A percentile compares a stretch with the other conserved stretches of the same genome.
Evolutionary conservation across 2,329 filamentous ascomycete species (phyloP).

Genomic region (Diplodia seriata): DNA sequence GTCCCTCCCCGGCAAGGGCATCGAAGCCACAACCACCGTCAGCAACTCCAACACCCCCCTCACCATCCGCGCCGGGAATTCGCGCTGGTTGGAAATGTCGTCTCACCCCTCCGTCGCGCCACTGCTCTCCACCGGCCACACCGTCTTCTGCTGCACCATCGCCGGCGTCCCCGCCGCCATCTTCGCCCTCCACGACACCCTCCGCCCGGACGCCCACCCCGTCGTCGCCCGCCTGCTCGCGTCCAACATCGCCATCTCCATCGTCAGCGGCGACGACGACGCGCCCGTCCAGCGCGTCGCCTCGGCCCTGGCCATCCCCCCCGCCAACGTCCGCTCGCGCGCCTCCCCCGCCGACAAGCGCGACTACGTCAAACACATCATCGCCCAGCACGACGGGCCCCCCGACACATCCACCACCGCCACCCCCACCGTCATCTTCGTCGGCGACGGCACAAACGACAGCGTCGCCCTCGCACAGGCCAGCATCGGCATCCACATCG

Average conservation of each 20-base stretch:
- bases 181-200: slow-evolving; percentile 58
- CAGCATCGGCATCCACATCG: slow-evolving; percentile 73
- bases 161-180: slow-evolving; percentile 52
- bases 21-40: slow-evolving; percentile 11
- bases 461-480: slow-evolving; percentile 74
- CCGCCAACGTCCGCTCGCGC: slow-evolving; percentile 51
- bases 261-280: slow-evolving; percentile 65
- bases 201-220: slow-evolving; percentile 59
- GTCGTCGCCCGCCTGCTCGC: slow-evolving; percentile 60
- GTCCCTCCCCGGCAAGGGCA: slow-evolving; percentile 15
- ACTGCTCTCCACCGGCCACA: slow-evolving; percentile 13
- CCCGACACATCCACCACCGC: too few species aligned
- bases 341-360: slow-evolving; percentile 63
- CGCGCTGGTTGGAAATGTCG: slow-evolving; percentile 8
- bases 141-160: slow-evolving; percentile 55
- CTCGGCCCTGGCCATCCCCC: slow-evolving; percentile 44
- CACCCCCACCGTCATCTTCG: slow-evolving; percentile 60
- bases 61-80: slow-evolving; percentile 23
- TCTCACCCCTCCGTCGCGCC: background rate
- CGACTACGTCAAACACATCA: slow-evolving; percentile 61
- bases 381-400: too few species aligned
- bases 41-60: background rate
- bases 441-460: slow-evolving; percentile 82
- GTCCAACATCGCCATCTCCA: slow-evolving; percentile 58
- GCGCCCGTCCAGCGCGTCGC: slow-evolving; percentile 59